phyloP scores from a whole-genome alignment of 2,329 filamentous ascomycete species.

The Talaromyces sp. region DNA sequence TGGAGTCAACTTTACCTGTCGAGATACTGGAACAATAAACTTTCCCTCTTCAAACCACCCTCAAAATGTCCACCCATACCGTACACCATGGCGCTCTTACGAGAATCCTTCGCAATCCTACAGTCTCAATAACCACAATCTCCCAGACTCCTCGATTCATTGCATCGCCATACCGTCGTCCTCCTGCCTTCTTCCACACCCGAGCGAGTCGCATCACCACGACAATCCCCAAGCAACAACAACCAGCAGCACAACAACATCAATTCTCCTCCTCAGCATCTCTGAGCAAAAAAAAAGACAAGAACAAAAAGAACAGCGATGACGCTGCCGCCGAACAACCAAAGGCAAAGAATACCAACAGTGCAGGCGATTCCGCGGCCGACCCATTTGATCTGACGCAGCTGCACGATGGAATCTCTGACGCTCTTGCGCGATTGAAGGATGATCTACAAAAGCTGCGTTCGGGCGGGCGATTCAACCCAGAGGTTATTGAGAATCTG shows the following conservation, averaged over 20 bases:
- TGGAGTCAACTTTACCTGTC: neutral
- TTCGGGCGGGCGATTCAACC: slow-evolving; percentile 57
- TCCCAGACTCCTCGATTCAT: neutral
- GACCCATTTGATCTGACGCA: slow-evolving; percentile 58
- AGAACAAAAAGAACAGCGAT: slow-evolving; percentile 2
- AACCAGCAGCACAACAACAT: neutral
- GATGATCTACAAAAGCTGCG: slow-evolving; percentile 58
- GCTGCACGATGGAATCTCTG: slow-evolving; percentile 51
- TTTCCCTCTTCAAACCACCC: neutral
- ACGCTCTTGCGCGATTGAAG: slow-evolving; percentile 51
- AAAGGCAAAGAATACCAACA: neutral
- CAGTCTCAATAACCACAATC: neutral
- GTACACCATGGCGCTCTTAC: neutral
- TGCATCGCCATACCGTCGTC: neutral
- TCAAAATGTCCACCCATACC: neutral
- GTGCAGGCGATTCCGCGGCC: slow-evolving; percentile 19
- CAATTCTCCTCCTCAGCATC: slow-evolving; percentile 4
- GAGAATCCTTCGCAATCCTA: neutral
- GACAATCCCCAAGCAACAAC: neutral
- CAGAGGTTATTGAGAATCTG: slow-evolving; percentile 55
- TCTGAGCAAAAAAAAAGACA: slow-evolving; percentile 9
- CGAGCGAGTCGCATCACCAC: neutral
- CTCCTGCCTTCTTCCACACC: neutral
- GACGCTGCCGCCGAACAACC: neutral
- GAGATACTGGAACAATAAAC: neutral